A percentile compares a stretch with the other conserved stretches of the same genome.
These are phyloP conservation scores for Aurifilum marmelostoma DNA, from an alignment of 2,329 filamentous ascomycete genomes.

Conservation along the genomic window DNA sequence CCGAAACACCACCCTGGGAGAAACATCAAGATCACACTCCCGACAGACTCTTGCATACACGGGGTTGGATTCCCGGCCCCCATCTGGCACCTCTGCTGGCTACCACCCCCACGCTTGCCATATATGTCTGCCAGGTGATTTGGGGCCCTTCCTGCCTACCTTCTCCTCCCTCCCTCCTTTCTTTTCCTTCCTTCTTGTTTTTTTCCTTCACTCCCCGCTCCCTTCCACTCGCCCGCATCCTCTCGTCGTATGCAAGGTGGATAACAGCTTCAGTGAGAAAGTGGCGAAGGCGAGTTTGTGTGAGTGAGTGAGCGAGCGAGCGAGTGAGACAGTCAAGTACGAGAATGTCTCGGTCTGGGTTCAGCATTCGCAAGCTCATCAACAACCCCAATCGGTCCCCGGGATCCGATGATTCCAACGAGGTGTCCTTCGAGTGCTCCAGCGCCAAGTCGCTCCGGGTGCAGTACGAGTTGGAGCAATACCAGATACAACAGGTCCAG, in stretches of 20 bases:
- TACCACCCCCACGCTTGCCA: slow-evolving; percentile 5
- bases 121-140: slow-evolving; percentile 24
- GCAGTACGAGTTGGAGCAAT: slow-evolving; percentile 30
- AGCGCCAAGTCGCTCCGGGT: slow-evolving; percentile 29
- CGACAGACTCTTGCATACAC: not conserved
- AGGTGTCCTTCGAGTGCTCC: slow-evolving; percentile 33
- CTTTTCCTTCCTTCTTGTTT: not conserved
- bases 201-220: not conserved
- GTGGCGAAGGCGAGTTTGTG: slow-evolving; percentile 13
- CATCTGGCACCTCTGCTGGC: slow-evolving; percentile 1
- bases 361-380: slow-evolving; percentile 50
- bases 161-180: slow-evolving; percentile 8
- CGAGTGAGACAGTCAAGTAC: not conserved
- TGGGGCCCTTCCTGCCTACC: slow-evolving; percentile 5
- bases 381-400: slow-evolving; percentile 38
- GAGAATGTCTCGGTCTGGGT: slow-evolving; percentile 43
- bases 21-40: not conserved
- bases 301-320: not conserved
- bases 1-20: not conserved
- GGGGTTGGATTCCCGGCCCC: not conserved
- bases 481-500: slow-evolving; percentile 26
- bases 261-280: slow-evolving; percentile 15
- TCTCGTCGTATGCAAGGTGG: slow-evolving; percentile 19
- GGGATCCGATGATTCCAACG: slow-evolving; percentile 30
- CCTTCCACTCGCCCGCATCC: not conserved